phyloP scores from a whole-genome alignment of 2,329 filamentous ascomycete species.

The Metarhizium sp. region DNA sequence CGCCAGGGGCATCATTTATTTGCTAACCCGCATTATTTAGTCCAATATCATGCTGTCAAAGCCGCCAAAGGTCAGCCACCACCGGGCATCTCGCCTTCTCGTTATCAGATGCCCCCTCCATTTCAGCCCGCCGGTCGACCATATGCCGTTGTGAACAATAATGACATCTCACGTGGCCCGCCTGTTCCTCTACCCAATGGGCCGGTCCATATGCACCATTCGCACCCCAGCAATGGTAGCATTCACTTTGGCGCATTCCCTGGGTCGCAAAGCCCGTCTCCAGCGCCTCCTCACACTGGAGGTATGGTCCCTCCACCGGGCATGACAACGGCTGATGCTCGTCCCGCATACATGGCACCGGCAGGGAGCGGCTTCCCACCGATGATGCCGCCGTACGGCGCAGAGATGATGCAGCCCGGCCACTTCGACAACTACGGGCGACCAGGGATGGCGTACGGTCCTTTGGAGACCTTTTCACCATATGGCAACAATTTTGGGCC shows the following conservation, averaged over 20 bases:
- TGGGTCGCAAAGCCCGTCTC: constrained; percentile 49
- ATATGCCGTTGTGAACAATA: constrained; percentile 20
- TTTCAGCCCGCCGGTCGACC: constrained; percentile 28
- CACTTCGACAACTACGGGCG: constrained; percentile 28
- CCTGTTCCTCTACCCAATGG: constrained; percentile 24
- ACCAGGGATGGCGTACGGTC: constrained; percentile 24
- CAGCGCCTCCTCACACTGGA: constrained; percentile 39
- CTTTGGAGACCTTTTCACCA: constrained; percentile 23
- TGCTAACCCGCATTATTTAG: not conserved
- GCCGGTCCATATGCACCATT: constrained; percentile 34
- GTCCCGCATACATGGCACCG: constrained; percentile 23
- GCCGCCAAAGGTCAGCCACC: constrained; percentile 18
- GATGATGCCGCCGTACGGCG: constrained; percentile 23
- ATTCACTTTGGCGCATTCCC: constrained; percentile 47
- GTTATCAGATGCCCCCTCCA: constrained; percentile 34
- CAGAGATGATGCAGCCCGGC: constrained; percentile 24
- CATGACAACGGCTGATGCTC: constrained; percentile 25
- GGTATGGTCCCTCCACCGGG: constrained; percentile 41
- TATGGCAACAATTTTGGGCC: constrained; percentile 37
- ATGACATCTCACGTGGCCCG: constrained; percentile 21
- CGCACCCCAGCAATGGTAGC: constrained; percentile 45
- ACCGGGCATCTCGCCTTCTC: constrained; percentile 21
- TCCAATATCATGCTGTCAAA: constrained; percentile 3
- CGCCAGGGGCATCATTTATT: not conserved
- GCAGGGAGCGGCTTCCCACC: constrained; percentile 27